These are phyloP conservation scores for Podospora comata DNA, from an alignment of 495 filamentous ascomycete species.

Conservation along the genomic window DNA sequence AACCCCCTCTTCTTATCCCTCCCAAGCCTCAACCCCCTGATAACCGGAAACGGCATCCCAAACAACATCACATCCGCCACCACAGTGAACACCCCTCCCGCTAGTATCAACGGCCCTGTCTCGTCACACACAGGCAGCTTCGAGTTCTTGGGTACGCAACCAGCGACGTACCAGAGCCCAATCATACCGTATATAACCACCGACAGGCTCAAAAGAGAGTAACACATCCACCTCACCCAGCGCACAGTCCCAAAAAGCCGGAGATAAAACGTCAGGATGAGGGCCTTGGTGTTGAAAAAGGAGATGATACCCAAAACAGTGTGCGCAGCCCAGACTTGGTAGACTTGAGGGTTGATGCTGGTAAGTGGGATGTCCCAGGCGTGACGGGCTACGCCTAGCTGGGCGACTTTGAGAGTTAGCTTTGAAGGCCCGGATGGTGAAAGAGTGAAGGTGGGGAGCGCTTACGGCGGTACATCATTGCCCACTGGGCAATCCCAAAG, in stretches of 20 bases:
- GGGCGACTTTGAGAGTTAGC: not conserved
- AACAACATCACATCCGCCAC: not conserved
- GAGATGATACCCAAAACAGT: not conserved
- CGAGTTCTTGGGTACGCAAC: not conserved
- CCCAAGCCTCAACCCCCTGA: not conserved
- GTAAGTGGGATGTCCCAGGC: not conserved
- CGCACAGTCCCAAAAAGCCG: slow-evolving; percentile 4
- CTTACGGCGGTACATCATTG: not conserved
- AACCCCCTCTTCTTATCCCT: not conserved
- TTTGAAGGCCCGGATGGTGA: too few relatives aligned
- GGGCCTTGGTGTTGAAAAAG: slow-evolving; percentile 3
- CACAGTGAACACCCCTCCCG: not conserved
- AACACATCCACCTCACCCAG: slow-evolving; percentile 6
- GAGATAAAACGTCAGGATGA: slow-evolving; percentile 3
- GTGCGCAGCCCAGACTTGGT: not conserved
- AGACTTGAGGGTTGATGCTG: not conserved
- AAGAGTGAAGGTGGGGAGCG: not conserved
- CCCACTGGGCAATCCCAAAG: not conserved
- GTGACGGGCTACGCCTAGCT: not conserved
- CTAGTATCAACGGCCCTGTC: not conserved
- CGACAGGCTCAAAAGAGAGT: not conserved
- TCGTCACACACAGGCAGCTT: not conserved
- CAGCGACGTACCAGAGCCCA: not conserved
- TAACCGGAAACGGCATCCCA: slow-evolving; percentile 1
- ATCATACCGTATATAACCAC: not conserved